Evolutionary conservation across 371 early-diverging fungal species (phyloP).

Genomic region (Rhizopus stolonifer): DNA sequence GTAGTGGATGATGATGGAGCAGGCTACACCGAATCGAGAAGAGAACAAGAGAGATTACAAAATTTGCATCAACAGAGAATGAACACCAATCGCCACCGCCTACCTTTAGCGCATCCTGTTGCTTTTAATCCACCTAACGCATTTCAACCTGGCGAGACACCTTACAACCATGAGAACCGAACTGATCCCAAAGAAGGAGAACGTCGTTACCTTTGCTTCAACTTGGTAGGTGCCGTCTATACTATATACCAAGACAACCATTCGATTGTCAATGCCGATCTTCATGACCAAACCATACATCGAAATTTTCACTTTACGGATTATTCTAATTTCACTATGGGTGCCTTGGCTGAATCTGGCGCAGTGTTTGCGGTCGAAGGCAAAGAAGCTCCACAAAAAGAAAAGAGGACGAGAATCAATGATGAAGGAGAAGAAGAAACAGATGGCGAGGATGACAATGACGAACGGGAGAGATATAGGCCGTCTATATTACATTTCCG

Average conservation of each 20-base stretch:
- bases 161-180: constrained; percentile 25
- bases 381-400: constrained; percentile 17
- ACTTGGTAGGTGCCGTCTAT: constrained; percentile 76
- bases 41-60: not conserved
- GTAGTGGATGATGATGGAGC: constrained; percentile 87
- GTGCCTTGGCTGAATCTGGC: constrained; percentile 68
- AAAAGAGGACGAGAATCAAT: constrained; percentile 1
- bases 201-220: constrained; percentile 79
- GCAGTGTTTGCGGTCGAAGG: constrained; percentile 73
- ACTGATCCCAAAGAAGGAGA: constrained; percentile 49
- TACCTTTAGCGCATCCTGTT: not conserved
- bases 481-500: constrained; percentile 59
- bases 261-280: constrained; percentile 80
- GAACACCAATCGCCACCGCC: not conserved
- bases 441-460: constrained; percentile 21
- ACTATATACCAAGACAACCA: constrained; percentile 69
- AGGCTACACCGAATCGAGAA: constrained; percentile 51
- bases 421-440: constrained; percentile 29
- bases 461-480: constrained; percentile 13
- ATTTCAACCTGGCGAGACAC: constrained; percentile 64
- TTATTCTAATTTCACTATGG: constrained; percentile 70
- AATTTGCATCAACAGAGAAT: not conserved
- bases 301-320: constrained; percentile 85
- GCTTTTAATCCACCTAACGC: constrained; percentile 31
- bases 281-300: constrained; percentile 76